Percentiles rank a stretch among this genome's conserved stretches.
Conservation (phyloP, 2,329 filamentous ascomycete genomes). For the Coniochaeta sp. region DNA sequence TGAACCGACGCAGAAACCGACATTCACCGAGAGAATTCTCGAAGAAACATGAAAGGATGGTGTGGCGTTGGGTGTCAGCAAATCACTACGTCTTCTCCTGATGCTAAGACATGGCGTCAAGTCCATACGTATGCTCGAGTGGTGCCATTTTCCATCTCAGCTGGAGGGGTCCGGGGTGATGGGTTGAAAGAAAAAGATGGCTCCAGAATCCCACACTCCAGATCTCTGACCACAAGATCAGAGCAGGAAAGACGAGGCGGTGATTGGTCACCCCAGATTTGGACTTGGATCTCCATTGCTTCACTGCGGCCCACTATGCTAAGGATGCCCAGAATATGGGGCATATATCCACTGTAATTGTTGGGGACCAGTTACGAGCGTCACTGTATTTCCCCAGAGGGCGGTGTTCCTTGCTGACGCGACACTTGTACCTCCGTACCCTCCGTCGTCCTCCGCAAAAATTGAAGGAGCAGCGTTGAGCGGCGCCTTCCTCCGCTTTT, state of each 20-base stretch:
- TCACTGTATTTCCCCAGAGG: not conserved
- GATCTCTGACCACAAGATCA: not conserved
- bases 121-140: not conserved
- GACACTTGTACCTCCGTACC: not conserved
- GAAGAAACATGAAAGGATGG: not conserved
- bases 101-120: not conserved
- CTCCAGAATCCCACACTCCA: not conserved
- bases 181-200: not conserved
- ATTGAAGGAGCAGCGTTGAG: too few species aligned
- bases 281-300: not conserved
- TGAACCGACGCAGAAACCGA: not conserved
- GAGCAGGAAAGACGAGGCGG: not conserved
- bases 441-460: slow-evolving; percentile 1
- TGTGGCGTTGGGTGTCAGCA: not conserved
- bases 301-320: not conserved
- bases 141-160: not conserved
- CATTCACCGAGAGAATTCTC: not conserved
- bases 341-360: not conserved
- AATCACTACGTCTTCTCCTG: not conserved
- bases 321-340: not conserved
- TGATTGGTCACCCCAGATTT: not conserved
- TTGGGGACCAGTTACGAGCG: not conserved
- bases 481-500: not conserved
- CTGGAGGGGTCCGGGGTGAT: too few species aligned
- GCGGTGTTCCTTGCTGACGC: not conserved